Conservation (phyloP, 805 yeast genomes). For the Grigorovia transvaalensis region DNA sequence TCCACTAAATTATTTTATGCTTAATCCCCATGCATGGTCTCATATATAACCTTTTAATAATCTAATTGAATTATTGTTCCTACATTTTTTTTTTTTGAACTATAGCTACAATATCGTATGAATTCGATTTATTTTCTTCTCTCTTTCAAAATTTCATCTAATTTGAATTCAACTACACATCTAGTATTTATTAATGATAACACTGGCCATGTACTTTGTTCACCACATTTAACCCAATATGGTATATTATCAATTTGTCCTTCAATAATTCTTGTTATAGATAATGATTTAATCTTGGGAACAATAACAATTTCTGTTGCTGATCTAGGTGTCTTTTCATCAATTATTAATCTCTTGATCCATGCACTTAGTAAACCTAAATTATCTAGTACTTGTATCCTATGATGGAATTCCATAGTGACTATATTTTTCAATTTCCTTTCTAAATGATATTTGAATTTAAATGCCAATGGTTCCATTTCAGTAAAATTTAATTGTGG, state of each 20-base stretch:
- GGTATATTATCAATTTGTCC: slow-evolving; percentile 70
- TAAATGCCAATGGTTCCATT: slow-evolving; percentile 29
- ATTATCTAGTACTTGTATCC: slow-evolving; percentile 70
- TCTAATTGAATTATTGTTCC: background rate
- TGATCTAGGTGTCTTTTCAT: slow-evolving; percentile 74
- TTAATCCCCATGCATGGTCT: slow-evolving; percentile 9
- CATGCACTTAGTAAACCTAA: slow-evolving; percentile 63
- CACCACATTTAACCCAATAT: slow-evolving; percentile 87
- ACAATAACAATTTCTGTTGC: slow-evolving; percentile 83
- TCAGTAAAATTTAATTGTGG: slow-evolving; percentile 26
- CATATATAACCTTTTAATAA: too few species aligned
- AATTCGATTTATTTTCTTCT: slow-evolving; percentile 15
- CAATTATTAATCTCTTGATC: slow-evolving; percentile 68
- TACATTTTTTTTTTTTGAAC: too few species aligned
- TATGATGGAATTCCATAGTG: slow-evolving; percentile 73
- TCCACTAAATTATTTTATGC: slow-evolving; percentile 33
- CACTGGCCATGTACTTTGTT: slow-evolving; percentile 86
- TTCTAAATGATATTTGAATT: slow-evolving; percentile 27
- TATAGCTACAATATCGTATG: too few species aligned
- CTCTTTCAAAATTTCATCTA: slow-evolving; percentile 56
- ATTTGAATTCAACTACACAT: slow-evolving; percentile 79
- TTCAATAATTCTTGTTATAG: slow-evolving; percentile 70
- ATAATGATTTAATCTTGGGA: slow-evolving; percentile 66
- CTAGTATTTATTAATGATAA: slow-evolving; percentile 77
- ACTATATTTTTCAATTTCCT: slow-evolving; percentile 43